Conservation (phyloP, 768 basidiomycete species). For the Mycena chlorophos region DNA sequence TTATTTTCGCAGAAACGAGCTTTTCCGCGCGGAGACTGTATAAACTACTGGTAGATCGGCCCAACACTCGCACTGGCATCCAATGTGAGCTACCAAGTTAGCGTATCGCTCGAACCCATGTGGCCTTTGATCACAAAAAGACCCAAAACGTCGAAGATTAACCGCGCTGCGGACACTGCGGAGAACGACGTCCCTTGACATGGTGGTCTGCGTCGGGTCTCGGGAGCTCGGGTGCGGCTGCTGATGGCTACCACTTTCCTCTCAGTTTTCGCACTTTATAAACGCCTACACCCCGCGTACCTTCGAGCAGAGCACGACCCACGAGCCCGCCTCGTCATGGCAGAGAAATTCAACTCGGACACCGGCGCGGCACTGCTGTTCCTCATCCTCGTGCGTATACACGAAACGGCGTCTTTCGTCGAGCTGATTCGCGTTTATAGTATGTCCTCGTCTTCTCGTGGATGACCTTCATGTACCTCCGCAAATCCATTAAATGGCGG, state of each 20-base stretch:
- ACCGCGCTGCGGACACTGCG: background rate
- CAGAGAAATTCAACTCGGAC: background rate
- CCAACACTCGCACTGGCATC: too few relatives aligned
- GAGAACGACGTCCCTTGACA: background rate
- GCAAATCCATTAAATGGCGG: constrained; percentile 13
- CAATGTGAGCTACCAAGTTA: too few relatives aligned
- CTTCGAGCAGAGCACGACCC: background rate
- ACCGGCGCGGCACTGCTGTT: background rate
- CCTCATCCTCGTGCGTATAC: background rate
- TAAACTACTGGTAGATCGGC: too few relatives aligned
- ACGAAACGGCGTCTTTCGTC: background rate
- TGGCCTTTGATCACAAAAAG: too few relatives aligned
- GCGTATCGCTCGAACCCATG: too few relatives aligned
- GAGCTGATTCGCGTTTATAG: background rate
- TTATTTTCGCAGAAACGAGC: too few relatives aligned
- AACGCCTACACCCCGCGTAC: background rate
- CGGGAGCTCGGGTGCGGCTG: too few relatives aligned
- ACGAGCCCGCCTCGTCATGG: background rate
- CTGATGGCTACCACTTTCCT: background rate
- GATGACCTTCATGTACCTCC: constrained; percentile 9
- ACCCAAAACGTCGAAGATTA: too few relatives aligned
- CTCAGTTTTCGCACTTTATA: background rate
- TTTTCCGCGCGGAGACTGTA: too few relatives aligned
- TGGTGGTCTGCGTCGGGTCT: background rate
- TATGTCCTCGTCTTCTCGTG: constrained; percentile 11